Percentiles rank a stretch among this genome's conserved stretches.
phyloP scores from a whole-genome alignment of 257 asterid species.

The Thymus quinquecostatus region DNA sequence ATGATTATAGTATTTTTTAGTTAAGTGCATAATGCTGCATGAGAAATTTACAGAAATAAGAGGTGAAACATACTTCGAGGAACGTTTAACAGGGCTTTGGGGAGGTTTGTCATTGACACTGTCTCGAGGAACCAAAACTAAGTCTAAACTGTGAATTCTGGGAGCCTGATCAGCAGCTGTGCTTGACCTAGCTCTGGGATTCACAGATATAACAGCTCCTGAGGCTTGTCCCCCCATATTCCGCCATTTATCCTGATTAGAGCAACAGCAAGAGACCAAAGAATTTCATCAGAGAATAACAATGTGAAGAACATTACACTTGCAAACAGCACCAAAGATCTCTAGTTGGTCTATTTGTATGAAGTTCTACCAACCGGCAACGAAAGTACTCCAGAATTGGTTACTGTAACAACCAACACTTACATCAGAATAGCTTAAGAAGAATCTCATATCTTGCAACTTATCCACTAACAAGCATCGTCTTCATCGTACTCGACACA shows the following conservation, averaged over 20 bases:
- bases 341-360: background rate
- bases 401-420: background rate
- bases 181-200: conserved; percentile 32
- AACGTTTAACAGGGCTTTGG: conserved; percentile 30
- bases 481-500: background rate
- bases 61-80: conserved; percentile 35
- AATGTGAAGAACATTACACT: background rate
- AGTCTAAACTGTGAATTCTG: conserved; percentile 25
- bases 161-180: conserved; percentile 27
- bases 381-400: background rate
- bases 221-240: conserved; percentile 48
- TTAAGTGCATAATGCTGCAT: background rate
- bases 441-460: too few species aligned
- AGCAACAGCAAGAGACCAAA: conserved; percentile 28
- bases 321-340: background rate
- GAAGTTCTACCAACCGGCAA: background rate
- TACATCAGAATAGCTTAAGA: background rate
- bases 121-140: conserved; percentile 26
- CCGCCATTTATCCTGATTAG: conserved; percentile 68
- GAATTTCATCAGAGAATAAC: background rate
- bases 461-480: too few species aligned
- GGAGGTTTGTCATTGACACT: conserved; percentile 30
- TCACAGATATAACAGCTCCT: conserved; percentile 35
- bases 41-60: conserved; percentile 23
- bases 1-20: background rate